Percentiles rank a stretch among this genome's conserved stretches.
Conservation (phyloP, 1,284 basidiomycete species). For the Grifola frondosa region DNA sequence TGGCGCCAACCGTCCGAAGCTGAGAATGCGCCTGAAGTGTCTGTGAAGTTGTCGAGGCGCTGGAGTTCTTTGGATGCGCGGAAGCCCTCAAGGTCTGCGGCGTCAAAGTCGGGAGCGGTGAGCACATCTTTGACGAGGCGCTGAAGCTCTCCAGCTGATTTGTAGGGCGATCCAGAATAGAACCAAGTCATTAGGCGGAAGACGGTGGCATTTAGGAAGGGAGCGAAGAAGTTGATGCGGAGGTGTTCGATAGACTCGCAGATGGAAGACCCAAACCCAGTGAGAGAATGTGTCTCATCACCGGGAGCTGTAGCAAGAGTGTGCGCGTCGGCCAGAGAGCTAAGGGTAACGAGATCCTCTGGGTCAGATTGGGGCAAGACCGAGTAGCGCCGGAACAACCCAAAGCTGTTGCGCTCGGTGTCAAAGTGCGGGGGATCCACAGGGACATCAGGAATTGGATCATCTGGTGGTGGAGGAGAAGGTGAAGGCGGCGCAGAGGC, state of each 20-base stretch:
- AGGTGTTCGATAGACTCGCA: too few relatives aligned
- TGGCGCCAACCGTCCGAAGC: constrained; percentile 25
- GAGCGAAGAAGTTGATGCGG: constrained; percentile 1
- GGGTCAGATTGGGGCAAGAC: constrained; percentile 2
- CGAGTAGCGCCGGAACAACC: constrained; percentile 4
- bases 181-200: constrained; percentile 5
- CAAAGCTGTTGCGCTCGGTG: too few relatives aligned
- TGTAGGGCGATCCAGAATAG: background rate
- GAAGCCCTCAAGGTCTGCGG: constrained; percentile 18
- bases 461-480: too few relatives aligned
- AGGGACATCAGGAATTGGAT: too few relatives aligned
- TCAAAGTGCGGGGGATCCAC: too few relatives aligned
- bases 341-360: background rate
- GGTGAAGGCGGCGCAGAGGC: too few relatives aligned
- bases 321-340: too few relatives aligned
- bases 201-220: constrained; percentile 7
- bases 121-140: constrained; percentile 20
- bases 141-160: constrained; percentile 2
- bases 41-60: constrained; percentile 12
- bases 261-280: too few relatives aligned
- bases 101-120: constrained; percentile 18
- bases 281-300: too few relatives aligned
- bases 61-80: constrained; percentile 8
- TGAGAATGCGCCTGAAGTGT: background rate
- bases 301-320: too few relatives aligned